phyloP scores from a whole-genome alignment of 2,329 filamentous ascomycete species.

The Chrysoporthe deuterocubensis region DNA sequence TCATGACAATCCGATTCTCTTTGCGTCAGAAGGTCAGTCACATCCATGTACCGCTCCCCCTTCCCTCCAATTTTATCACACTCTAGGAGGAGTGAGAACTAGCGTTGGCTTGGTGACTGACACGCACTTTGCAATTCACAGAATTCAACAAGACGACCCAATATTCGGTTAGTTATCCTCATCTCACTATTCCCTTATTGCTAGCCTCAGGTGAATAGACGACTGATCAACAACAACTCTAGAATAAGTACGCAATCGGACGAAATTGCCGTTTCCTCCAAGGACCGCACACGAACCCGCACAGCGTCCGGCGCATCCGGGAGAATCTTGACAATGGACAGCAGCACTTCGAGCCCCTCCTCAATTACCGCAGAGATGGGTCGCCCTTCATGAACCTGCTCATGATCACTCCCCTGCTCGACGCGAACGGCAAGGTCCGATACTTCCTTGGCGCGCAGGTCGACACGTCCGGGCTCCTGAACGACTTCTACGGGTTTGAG shows the following conservation, averaged over 20 bases:
- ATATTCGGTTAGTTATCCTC: conserved; percentile 13
- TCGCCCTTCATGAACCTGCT: conserved; percentile 78
- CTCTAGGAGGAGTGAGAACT: background rate
- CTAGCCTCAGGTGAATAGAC: conserved; percentile 1
- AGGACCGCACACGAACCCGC: conserved; percentile 69
- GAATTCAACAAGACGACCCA: conserved; percentile 49
- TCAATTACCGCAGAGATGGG: conserved; percentile 77
- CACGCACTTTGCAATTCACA: conserved; percentile 37
- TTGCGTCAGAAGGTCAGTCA: conserved; percentile 70
- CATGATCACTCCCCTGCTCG: conserved; percentile 71
- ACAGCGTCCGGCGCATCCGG: conserved; percentile 64
- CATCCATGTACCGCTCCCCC: background rate
- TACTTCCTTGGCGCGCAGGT: conserved; percentile 75
- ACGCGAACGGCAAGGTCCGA: conserved; percentile 67
- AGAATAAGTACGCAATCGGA: conserved; percentile 75
- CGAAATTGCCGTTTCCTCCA: conserved; percentile 80
- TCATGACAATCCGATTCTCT: conserved; percentile 75
- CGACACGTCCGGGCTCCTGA: conserved; percentile 70
- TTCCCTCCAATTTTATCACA: background rate
- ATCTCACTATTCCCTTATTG: background rate
- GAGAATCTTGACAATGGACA: conserved; percentile 64
- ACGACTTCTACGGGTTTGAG: conserved; percentile 67
- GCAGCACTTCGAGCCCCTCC: conserved; percentile 73
- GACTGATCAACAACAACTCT: background rate
- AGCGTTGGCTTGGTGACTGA: background rate